These are phyloP conservation scores for Kluyveromyces sp. DNA, from an alignment of 1,139 yeast genomes.

Conservation along the genomic window DNA sequence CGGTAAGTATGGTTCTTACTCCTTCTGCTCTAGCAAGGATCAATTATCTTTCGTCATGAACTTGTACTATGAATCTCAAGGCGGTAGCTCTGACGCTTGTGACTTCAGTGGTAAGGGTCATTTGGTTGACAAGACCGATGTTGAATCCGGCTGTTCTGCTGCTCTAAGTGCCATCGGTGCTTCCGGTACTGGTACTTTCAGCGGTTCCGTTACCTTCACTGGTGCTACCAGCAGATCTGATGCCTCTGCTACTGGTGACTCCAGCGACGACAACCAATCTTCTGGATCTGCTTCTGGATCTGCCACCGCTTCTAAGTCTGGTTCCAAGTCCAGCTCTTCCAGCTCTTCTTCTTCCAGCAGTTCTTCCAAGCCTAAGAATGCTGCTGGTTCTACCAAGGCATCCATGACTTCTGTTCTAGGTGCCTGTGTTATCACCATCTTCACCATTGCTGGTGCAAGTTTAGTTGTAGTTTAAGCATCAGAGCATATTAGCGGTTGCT, in stretches of 20 bases:
- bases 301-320: constrained; percentile 14
- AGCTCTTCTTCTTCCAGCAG: constrained; percentile 27
- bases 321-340: constrained; percentile 14
- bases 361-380: constrained; percentile 23
- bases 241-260: constrained; percentile 7
- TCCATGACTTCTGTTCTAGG: constrained; percentile 79
- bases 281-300: constrained; percentile 22
- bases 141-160: constrained; percentile 52
- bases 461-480: constrained; percentile 43
- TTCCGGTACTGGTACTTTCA: constrained; percentile 33
- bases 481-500: neutral
- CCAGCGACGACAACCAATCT: neutral
- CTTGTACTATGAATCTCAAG: constrained; percentile 51
- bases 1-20: constrained; percentile 57
- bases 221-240: constrained; percentile 25
- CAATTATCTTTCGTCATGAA: constrained; percentile 57
- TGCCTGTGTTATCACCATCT: constrained; percentile 60
- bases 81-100: constrained; percentile 45
- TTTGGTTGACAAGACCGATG: constrained; percentile 35
- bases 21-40: constrained; percentile 57
- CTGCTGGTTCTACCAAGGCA: constrained; percentile 22
- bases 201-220: constrained; percentile 35
- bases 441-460: constrained; percentile 50
- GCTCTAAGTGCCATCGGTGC: constrained; percentile 34
- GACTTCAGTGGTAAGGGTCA: constrained; percentile 61